These are phyloP conservation scores for Apiospora rasikravindrae DNA, from an alignment of 2,329 filamentous ascomycete species.

Conservation along the genomic window DNA sequence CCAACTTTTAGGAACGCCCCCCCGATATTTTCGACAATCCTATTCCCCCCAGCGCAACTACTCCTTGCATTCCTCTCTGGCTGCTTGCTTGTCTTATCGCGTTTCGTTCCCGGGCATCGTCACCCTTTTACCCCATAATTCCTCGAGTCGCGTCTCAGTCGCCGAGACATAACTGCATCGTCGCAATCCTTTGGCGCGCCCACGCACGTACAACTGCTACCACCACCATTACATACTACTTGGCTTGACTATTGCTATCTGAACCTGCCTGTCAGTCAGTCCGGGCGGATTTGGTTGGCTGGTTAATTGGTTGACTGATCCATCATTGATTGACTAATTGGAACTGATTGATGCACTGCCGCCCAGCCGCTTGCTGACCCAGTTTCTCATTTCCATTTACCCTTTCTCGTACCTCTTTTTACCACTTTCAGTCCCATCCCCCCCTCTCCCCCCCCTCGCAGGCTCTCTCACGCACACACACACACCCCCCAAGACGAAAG, in stretches of 20 bases:
- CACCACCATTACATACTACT: background rate
- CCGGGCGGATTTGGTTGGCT: slow-evolving; percentile 7
- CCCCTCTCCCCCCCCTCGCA: background rate
- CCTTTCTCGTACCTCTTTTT: slow-evolving; percentile 11
- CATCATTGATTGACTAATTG: slow-evolving; percentile 14
- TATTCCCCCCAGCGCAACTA: slow-evolving; percentile 13
- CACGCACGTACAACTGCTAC: background rate
- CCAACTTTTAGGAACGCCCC: slow-evolving; percentile 11
- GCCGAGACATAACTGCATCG: slow-evolving; percentile 19
- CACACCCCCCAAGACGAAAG: slow-evolving; percentile 1
- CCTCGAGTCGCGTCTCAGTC: slow-evolving; percentile 17
- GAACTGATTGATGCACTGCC: slow-evolving; percentile 16
- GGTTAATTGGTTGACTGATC: slow-evolving; percentile 12
- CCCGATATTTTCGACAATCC: slow-evolving; percentile 12
- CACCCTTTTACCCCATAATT: slow-evolving; percentile 17
- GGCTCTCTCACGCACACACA: slow-evolving; percentile 2
- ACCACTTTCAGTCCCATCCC: slow-evolving; percentile 5
- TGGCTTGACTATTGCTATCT: background rate
- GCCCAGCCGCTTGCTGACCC: slow-evolving; percentile 16
- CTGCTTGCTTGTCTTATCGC: slow-evolving; percentile 18
- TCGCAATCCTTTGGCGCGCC: slow-evolving; percentile 19
- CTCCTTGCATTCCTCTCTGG: slow-evolving; percentile 18
- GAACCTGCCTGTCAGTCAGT: background rate
- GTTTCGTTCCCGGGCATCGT: slow-evolving; percentile 4
- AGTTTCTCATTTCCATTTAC: slow-evolving; percentile 14